Evolutionary conservation across 768 basidiomycete genomes (phyloP).

Genomic region (Suillus plorans): DNA sequence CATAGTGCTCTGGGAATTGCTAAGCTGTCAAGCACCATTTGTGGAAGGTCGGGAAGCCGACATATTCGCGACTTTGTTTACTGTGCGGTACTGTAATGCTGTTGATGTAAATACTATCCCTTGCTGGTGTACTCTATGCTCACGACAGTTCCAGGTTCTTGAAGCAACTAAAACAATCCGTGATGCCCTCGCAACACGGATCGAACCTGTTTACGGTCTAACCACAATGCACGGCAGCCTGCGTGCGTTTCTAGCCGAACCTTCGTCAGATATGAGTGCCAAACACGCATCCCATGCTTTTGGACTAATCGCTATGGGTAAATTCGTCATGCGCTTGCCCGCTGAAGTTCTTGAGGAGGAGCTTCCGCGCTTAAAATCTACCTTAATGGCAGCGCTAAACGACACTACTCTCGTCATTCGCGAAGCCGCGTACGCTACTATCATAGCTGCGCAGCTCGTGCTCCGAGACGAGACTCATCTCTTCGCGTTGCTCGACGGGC

Average conservation of each 20-base stretch:
- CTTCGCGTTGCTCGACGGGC: conserved; percentile 75
- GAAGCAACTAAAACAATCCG: conserved; percentile 84
- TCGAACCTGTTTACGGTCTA: conserved; percentile 83
- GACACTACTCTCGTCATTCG: conserved; percentile 77
- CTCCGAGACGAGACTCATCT: conserved; percentile 81
- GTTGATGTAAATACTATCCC: conserved; percentile 51
- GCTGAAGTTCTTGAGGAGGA: conserved; percentile 87
- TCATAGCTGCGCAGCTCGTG: conserved; percentile 83
- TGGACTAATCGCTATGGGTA: conserved; percentile 80
- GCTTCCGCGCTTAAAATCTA: conserved; percentile 69
- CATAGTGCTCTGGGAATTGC: conserved; percentile 80
- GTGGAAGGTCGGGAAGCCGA: conserved; percentile 82
- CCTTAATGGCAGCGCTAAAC: conserved; percentile 70
- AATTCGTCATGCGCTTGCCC: conserved; percentile 78
- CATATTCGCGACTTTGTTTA: conserved; percentile 69
- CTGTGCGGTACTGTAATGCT: conserved; percentile 70
- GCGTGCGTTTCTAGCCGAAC: conserved; percentile 58
- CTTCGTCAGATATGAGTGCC: conserved; percentile 49
- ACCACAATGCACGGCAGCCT: conserved; percentile 79
- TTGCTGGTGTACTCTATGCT: neutral
- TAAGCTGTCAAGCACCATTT: conserved; percentile 69
- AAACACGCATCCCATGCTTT: conserved; percentile 76
- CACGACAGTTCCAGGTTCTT: conserved; percentile 53
- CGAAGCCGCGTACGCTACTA: conserved; percentile 78
- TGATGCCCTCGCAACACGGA: conserved; percentile 65